These are phyloP conservation scores for Geotrichum citri-aurantii DNA, from an alignment of 1,139 yeast genomes.

Conservation along the genomic window DNA sequence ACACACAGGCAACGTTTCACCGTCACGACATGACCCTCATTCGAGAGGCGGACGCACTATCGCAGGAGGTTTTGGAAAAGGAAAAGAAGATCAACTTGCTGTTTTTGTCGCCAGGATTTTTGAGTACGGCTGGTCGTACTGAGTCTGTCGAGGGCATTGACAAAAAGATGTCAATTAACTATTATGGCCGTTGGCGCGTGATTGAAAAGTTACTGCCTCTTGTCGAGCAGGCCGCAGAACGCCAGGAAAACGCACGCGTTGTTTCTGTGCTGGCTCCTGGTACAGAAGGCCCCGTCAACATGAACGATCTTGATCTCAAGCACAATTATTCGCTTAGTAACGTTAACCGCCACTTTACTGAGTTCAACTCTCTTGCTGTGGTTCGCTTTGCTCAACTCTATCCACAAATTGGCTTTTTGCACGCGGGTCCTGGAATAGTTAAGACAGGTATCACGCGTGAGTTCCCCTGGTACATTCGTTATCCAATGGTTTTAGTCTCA, in stretches of 20 bases:
- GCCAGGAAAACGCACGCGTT: constrained; percentile 30
- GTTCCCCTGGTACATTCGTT: constrained; percentile 28
- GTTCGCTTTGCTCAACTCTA: constrained; percentile 25
- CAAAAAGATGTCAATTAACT: constrained; percentile 28
- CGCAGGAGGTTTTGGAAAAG: constrained; percentile 20
- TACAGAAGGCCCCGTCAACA: constrained; percentile 24
- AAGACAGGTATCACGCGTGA: constrained; percentile 26
- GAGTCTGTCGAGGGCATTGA: constrained; percentile 33
- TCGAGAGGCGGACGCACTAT: constrained; percentile 26
- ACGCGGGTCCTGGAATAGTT: constrained; percentile 32
- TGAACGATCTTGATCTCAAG: constrained; percentile 29
- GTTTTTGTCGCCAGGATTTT: constrained; percentile 29
- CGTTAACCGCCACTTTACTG: constrained; percentile 20
- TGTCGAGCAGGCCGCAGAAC: constrained; percentile 26
- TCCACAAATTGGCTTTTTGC: constrained; percentile 30
- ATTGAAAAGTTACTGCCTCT: constrained; percentile 27
- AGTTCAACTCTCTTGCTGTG: constrained; percentile 27
- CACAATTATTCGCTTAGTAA: constrained; percentile 19
- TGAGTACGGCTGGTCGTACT: constrained; percentile 23
- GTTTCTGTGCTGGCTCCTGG: constrained; percentile 32
- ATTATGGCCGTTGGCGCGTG: constrained; percentile 32
- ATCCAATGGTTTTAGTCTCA: constrained; percentile 7
- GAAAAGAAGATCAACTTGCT: constrained; percentile 31
- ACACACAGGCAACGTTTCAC: constrained; percentile 26
- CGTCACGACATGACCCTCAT: constrained; percentile 27